phyloP scores from a whole-genome alignment of 2,329 filamentous ascomycete species.

The Pseudonectria foliicola region DNA sequence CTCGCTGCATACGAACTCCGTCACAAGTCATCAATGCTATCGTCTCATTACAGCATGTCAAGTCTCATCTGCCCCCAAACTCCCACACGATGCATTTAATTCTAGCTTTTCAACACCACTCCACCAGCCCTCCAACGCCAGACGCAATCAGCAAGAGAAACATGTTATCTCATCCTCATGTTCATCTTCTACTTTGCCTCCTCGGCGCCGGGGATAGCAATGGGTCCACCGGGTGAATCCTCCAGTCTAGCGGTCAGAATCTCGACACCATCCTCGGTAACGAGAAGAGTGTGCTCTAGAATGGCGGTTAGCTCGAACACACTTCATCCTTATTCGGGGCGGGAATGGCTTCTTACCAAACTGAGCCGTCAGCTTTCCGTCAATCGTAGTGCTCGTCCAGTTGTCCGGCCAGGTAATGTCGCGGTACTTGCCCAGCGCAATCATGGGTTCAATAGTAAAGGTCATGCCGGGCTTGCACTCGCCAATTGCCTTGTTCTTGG shows the following conservation, averaged over 20 bases:
- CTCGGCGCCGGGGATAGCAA: constrained; percentile 45
- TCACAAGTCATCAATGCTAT: too few relatives aligned
- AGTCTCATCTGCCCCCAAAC: too few relatives aligned
- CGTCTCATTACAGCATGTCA: too few relatives aligned
- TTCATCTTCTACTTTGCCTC: constrained; percentile 10
- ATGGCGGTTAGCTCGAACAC: constrained; percentile 13
- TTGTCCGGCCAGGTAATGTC: constrained; percentile 98
- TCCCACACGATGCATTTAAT: too few relatives aligned
- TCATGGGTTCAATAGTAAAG: constrained; percentile 99
- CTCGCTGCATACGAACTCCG: too few relatives aligned
- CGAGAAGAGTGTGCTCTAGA: constrained; percentile 71
- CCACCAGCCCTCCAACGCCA: background rate
- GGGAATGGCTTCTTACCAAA: constrained; percentile 56
- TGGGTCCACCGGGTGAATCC: constrained; percentile 68
- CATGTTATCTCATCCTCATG: constrained; percentile 2
- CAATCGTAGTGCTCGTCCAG: constrained; percentile 92
- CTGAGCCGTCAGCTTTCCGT: constrained; percentile 85
- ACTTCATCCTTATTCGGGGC: too few relatives aligned
- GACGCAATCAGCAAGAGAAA: constrained; percentile 1
- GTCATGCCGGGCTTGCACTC: constrained; percentile 95
- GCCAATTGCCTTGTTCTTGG: constrained; percentile 95
- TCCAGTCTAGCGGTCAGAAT: constrained; percentile 66
- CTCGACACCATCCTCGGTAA: constrained; percentile 77
- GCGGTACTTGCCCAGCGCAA: constrained; percentile 80
- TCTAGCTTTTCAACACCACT: too few relatives aligned